Evolutionary conservation across 2,329 filamentous ascomycete species (phyloP).

Genomic region (Fusarium sp.): DNA sequence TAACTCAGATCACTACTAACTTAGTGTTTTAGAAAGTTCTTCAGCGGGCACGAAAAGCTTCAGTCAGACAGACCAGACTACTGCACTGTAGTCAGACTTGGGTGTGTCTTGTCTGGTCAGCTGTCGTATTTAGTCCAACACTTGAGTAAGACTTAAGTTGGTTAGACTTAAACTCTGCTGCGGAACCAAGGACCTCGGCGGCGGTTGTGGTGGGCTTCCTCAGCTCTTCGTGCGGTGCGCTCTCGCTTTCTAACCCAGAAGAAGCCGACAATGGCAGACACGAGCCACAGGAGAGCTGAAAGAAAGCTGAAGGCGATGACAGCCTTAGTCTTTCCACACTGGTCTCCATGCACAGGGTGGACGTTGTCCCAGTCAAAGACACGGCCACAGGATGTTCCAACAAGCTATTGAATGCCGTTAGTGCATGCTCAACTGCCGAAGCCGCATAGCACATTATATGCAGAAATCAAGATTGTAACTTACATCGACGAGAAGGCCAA

Average conservation of each 20-base stretch:
- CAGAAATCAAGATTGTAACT: conserved; percentile 44
- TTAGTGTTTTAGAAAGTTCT: conserved; percentile 9
- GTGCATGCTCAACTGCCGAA: conserved; percentile 2
- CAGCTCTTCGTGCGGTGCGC: conserved; percentile 49
- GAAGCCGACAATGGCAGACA: conserved; percentile 67
- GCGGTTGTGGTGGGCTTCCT: conserved; percentile 41
- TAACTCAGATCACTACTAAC: neutral
- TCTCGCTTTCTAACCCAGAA: conserved; percentile 62
- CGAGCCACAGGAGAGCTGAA: conserved; percentile 77
- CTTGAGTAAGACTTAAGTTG: neutral
- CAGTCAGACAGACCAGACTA: neutral
- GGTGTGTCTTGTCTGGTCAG: neutral
- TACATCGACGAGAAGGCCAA: conserved; percentile 73
- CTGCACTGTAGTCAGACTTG: neutral
- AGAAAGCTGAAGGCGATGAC: conserved; percentile 78
- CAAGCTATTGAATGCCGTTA: conserved; percentile 47
- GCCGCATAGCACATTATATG: neutral
- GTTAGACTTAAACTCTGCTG: conserved; percentile 53
- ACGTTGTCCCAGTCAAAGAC: conserved; percentile 71
- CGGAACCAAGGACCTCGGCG: conserved; percentile 57
- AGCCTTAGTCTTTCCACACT: conserved; percentile 77
- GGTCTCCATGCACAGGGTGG: conserved; percentile 54
- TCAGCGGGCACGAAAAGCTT: conserved; percentile 11
- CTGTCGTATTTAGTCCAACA: neutral
- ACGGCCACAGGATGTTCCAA: conserved; percentile 63